phyloP scores from a whole-genome alignment of 1,284 basidiomycete genomes.

The Ganoderma meredithae region DNA sequence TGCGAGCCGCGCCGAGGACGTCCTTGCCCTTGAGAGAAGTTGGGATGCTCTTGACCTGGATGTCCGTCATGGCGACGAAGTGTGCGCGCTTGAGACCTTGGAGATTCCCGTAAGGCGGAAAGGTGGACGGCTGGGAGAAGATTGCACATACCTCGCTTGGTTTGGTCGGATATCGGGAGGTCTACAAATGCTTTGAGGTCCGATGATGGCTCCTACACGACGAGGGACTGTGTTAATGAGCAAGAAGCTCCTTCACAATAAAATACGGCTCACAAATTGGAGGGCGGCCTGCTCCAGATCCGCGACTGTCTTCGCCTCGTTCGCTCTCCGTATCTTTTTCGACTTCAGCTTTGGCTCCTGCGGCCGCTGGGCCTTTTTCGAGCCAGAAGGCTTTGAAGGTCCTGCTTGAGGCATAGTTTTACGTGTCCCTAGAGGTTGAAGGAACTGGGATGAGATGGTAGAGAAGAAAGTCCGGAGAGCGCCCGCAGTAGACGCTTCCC shows the following conservation, averaged over 20 bases:
- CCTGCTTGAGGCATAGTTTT: conserved; percentile 41
- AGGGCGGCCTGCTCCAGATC: conserved; percentile 59
- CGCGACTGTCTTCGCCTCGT: conserved; percentile 63
- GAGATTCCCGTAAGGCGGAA: background rate
- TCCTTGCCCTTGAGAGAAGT: conserved; percentile 72
- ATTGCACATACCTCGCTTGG: conserved; percentile 1
- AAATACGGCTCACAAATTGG: conserved; percentile 59
- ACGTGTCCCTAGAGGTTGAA: background rate
- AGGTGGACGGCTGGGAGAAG: background rate
- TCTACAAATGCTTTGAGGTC: conserved; percentile 65
- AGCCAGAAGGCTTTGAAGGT: conserved; percentile 34
- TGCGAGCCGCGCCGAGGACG: conserved; percentile 80
- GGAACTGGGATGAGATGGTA: background rate
- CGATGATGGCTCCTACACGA: conserved; percentile 53
- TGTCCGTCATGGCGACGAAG: conserved; percentile 87
- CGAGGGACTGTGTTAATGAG: conserved; percentile 33
- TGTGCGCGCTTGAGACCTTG: conserved; percentile 85
- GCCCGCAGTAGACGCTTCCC: background rate
- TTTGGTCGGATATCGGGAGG: conserved; percentile 69
- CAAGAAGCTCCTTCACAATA: conserved; percentile 11
- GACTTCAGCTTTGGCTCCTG: conserved; percentile 34
- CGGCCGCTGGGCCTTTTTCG: conserved; percentile 30
- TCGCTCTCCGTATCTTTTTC: conserved; percentile 52
- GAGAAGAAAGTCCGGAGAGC: background rate
- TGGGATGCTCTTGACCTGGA: conserved; percentile 72